Conservation (phyloP, 2,329 filamentous ascomycete species). For the Colletotrichum sp. region DNA sequence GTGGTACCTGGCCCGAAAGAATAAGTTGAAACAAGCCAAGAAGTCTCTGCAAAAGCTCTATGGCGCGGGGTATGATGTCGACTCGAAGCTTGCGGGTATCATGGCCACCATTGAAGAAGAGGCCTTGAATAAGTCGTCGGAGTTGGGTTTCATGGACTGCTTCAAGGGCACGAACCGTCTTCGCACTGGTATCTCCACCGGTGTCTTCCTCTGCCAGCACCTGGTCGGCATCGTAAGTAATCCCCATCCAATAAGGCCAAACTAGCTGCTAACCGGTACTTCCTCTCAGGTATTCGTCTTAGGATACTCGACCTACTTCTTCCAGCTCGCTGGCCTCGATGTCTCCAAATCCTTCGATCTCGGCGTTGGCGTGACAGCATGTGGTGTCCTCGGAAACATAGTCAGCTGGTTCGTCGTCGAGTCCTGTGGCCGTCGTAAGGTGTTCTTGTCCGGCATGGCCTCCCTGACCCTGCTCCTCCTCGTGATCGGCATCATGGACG, state of each 20-base stretch:
- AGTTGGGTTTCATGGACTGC: constrained; percentile 55
- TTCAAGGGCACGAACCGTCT: constrained; percentile 52
- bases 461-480: constrained; percentile 41
- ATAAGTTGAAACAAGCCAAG: constrained; percentile 43
- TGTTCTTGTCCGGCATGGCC: constrained; percentile 46
- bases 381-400: constrained; percentile 45
- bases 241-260: fast-evolving
- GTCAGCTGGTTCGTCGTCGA: constrained; percentile 43
- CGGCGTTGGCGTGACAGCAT: constrained; percentile 42
- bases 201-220: constrained; percentile 70
- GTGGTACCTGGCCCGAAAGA: constrained; percentile 53
- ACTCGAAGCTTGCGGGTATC: constrained; percentile 58
- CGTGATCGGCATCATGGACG: constrained; percentile 49
- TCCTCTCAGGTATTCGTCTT: constrained; percentile 33
- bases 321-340: constrained; percentile 46
- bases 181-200: constrained; percentile 61
- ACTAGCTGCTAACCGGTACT: background rate
- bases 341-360: constrained; percentile 41
- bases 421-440: constrained; percentile 44
- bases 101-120: constrained; percentile 52
- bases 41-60: constrained; percentile 48
- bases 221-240: constrained; percentile 60
- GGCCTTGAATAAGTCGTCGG: constrained; percentile 55
- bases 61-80: constrained; percentile 46
- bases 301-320: constrained; percentile 64